Conservation (phyloP, 2,329 filamentous ascomycete genomes). For the Rhynchosporium agropyri region DNA sequence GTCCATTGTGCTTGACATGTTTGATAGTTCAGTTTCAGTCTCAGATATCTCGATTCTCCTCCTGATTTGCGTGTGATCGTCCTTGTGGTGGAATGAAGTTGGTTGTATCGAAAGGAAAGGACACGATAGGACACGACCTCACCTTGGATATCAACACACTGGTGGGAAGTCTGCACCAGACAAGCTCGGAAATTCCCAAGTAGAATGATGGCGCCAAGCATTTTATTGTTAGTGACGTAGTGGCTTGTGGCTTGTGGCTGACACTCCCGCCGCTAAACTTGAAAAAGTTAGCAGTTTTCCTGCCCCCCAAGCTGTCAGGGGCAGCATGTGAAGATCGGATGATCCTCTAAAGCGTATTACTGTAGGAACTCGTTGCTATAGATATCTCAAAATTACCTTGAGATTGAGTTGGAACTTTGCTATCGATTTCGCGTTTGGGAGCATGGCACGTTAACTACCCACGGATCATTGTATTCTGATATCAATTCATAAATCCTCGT, state of each 20-base stretch:
- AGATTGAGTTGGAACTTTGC: no score
- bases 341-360: background rate
- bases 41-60: background rate
- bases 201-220: conserved; percentile 18
- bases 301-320: background rate
- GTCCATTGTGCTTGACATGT: conserved; percentile 38
- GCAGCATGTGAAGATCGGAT: conserved; percentile 10
- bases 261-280: background rate
- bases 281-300: background rate
- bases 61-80: background rate
- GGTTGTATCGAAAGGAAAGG: background rate
- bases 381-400: no score
- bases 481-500: no score
- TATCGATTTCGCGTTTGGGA: no score
- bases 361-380: no score
- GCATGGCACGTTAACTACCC: no score
- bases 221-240: conserved; percentile 13
- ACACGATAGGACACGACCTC: no score
- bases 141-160: conserved; percentile 6
- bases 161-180: background rate
- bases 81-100: background rate
- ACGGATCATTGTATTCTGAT: no score
- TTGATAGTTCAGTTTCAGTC: background rate
- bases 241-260: conserved; percentile 7
- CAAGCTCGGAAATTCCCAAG: conserved; percentile 1